Evolutionary conservation across 345 rosid genomes (phyloP).

Genomic region (Citrus maxima): DNA sequence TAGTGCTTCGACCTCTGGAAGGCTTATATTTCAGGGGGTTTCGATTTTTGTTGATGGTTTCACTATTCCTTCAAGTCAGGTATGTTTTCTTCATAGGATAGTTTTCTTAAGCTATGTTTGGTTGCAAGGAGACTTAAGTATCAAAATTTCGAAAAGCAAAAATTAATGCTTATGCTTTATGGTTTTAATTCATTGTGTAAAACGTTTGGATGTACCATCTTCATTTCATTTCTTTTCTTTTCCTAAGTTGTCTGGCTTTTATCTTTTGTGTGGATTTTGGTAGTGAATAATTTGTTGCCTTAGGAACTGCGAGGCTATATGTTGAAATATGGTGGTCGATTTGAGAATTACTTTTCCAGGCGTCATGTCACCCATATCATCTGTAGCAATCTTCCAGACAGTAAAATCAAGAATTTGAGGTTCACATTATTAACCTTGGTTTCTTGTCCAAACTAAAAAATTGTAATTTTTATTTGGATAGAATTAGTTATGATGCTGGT

Average conservation of each 20-base stretch:
- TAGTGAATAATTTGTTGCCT: conserved; percentile 7
- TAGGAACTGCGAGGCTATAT: conserved; percentile 79
- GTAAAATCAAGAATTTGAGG: conserved; percentile 89
- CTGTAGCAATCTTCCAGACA: conserved; percentile 85
- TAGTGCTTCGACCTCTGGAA: conserved; percentile 37
- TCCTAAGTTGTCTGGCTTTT: background rate
- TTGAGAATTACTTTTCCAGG: conserved; percentile 86
- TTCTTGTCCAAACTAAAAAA: background rate
- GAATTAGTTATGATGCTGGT: conserved; percentile 12
- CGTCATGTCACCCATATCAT: conserved; percentile 79
- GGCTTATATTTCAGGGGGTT: conserved; percentile 71
- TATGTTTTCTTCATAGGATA: conserved; percentile 13
- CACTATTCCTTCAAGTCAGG: conserved; percentile 91
- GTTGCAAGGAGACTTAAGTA: background rate
- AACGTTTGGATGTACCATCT: background rate
- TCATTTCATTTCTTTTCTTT: background rate
- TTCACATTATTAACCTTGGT: conserved; percentile 17
- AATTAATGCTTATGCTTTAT: background rate
- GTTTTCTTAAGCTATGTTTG: background rate
- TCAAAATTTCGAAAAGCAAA: background rate
- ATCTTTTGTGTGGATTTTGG: background rate
- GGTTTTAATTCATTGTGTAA: background rate
- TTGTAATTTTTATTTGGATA: background rate
- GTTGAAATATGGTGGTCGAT: conserved; percentile 73
- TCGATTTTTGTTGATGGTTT: conserved; percentile 95